These are phyloP conservation scores for Wickerhamiella spandovensis DNA, from an alignment of 805 yeast genomes.

Conservation along the genomic window DNA sequence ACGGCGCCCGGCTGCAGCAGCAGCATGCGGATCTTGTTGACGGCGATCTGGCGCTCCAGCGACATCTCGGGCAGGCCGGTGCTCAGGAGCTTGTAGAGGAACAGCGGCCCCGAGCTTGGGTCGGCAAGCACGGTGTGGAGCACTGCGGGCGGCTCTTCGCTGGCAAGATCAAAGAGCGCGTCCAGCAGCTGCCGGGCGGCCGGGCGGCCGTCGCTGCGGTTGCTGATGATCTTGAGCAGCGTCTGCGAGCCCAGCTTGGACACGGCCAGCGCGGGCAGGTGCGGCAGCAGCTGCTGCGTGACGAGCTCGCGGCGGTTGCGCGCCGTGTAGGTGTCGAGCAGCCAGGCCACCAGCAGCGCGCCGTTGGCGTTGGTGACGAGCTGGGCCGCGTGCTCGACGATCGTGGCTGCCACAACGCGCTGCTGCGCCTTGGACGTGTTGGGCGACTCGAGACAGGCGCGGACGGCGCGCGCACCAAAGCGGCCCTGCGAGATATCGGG, in stretches of 20 bases:
- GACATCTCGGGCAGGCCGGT: slow-evolving; percentile 48
- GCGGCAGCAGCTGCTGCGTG: slow-evolving; percentile 47
- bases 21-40: slow-evolving; percentile 48
- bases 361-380: slow-evolving; percentile 79
- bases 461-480: slow-evolving; percentile 87
- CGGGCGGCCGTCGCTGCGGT: slow-evolving; percentile 43
- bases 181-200: slow-evolving; percentile 50
- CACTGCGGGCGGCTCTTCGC: slow-evolving; percentile 29
- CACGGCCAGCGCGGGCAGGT: slow-evolving; percentile 50
- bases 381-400: slow-evolving; percentile 64
- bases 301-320: slow-evolving; percentile 55
- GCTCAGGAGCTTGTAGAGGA: slow-evolving; percentile 65
- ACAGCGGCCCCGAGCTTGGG: slow-evolving; percentile 52
- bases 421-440: slow-evolving; percentile 55
- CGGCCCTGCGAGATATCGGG: slow-evolving; percentile 74
- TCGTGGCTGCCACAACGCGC: slow-evolving; percentile 58
- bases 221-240: slow-evolving; percentile 57
- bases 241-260: slow-evolving; percentile 81
- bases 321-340: slow-evolving; percentile 53
- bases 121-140: slow-evolving; percentile 55
- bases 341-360: slow-evolving; percentile 83
- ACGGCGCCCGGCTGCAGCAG: slow-evolving; percentile 38
- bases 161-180: slow-evolving; percentile 38
- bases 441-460: slow-evolving; percentile 82
- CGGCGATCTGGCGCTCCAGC: slow-evolving; percentile 41